These are phyloP conservation scores for Aspergillus amoenus DNA, from an alignment of 2,329 filamentous ascomycete genomes.

Conservation along the genomic window DNA sequence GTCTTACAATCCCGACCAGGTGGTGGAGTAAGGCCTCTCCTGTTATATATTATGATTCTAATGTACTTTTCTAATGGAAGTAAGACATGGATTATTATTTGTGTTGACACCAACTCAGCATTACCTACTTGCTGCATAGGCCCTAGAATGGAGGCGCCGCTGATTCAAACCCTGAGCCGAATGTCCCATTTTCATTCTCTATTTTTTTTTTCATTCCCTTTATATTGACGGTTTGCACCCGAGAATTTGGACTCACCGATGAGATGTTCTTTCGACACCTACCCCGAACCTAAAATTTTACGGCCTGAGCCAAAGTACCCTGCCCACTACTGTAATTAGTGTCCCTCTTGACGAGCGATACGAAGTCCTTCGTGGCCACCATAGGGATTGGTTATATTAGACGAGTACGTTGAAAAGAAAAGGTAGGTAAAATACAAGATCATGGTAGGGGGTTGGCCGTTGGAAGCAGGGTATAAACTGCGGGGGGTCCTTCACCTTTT, in stretches of 20 bases:
- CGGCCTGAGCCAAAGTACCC: too few relatives aligned
- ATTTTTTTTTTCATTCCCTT: too few relatives aligned
- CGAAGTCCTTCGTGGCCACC: neutral
- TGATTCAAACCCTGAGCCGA: too few relatives aligned
- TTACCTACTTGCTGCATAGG: too few relatives aligned
- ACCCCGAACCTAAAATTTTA: too few relatives aligned
- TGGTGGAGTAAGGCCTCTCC: neutral
- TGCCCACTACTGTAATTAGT: neutral
- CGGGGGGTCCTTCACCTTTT: slow-evolving; percentile 55
- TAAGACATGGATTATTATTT: neutral
- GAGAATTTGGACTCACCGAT: too few relatives aligned
- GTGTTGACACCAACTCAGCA: too few relatives aligned
- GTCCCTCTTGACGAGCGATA: neutral
- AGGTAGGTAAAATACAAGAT: slow-evolving; percentile 7
- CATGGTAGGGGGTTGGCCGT: neutral
- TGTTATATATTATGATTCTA: neutral
- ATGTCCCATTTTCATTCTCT: too few relatives aligned
- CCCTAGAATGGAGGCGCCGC: too few relatives aligned
- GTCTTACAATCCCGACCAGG: neutral
- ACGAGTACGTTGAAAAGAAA: neutral
- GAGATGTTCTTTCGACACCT: too few relatives aligned
- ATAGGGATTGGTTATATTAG: neutral
- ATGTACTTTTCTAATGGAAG: neutral
- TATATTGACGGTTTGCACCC: too few relatives aligned
- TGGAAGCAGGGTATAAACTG: neutral